Conservation (phyloP, 2,329 filamentous ascomycete species). For the Fusarium sp. region DNA sequence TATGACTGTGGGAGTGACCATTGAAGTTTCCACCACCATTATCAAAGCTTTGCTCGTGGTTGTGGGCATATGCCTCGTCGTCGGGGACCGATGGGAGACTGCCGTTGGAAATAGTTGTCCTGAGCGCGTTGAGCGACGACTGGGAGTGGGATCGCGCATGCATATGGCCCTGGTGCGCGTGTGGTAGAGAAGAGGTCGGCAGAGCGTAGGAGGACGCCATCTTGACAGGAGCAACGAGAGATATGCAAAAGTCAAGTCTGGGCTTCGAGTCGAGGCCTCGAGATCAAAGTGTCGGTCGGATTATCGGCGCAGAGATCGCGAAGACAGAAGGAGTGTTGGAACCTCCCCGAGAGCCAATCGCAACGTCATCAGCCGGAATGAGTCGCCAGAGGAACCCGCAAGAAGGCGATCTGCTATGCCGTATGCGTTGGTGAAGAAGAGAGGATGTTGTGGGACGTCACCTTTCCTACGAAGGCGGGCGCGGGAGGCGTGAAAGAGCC, state of each 20-base stretch:
- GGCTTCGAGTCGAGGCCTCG: background rate
- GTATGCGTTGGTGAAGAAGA: conserved; percentile 11
- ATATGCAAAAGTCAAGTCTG: conserved; percentile 13
- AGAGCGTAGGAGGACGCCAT: conserved; percentile 67
- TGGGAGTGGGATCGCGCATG: conserved; percentile 55
- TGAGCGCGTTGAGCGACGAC: conserved; percentile 54
- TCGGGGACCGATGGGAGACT: conserved; percentile 48
- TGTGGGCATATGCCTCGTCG: conserved; percentile 48
- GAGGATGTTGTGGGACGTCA: conserved; percentile 36
- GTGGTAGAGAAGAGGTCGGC: conserved; percentile 63
- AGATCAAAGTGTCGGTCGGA: conserved; percentile 11
- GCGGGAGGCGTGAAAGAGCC: conserved; percentile 31
- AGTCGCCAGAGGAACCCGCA: conserved; percentile 8
- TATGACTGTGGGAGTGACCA: conserved; percentile 41
- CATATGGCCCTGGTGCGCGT: conserved; percentile 58
- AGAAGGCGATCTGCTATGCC: conserved; percentile 22
- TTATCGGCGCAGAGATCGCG: conserved; percentile 37
- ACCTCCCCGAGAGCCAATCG: conserved; percentile 38
- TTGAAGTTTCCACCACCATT: conserved; percentile 37
- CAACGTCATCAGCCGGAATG: conserved; percentile 41
- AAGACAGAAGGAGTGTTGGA: conserved; percentile 30
- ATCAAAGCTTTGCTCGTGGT: conserved; percentile 41
- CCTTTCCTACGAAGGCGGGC: conserved; percentile 18
- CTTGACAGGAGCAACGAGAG: conserved; percentile 18
- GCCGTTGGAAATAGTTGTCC: conserved; percentile 49